Evolutionary conservation across 2,329 filamentous ascomycete genomes (phyloP).

Genomic region (Amauroascus verrucosus): DNA sequence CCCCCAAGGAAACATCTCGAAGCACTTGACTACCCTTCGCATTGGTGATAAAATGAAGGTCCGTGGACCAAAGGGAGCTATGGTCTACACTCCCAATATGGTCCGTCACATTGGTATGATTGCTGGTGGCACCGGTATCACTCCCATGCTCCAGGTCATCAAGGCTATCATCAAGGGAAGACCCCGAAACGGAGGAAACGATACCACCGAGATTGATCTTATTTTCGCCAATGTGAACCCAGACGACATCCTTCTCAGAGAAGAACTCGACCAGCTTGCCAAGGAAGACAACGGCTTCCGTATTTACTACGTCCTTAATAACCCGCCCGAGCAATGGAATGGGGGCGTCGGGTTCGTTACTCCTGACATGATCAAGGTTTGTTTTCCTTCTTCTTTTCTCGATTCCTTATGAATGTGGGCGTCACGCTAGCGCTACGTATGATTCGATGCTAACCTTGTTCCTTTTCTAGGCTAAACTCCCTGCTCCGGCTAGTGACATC

Average conservation of each 20-base stretch:
- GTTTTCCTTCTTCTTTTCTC: slow-evolving; percentile 19
- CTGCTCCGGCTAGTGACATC: slow-evolving; percentile 72
- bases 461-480: slow-evolving; percentile 44
- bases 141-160: slow-evolving; percentile 94
- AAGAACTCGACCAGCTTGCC: slow-evolving; percentile 74
- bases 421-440: background rate
- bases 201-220: slow-evolving; percentile 81
- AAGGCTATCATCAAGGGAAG: slow-evolving; percentile 79
- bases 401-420: background rate
- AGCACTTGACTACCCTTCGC: slow-evolving; percentile 71
- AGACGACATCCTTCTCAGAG: slow-evolving; percentile 85
- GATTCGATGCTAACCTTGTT: slow-evolving; percentile 17
- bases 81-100: slow-evolving; percentile 97
- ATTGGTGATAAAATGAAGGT: slow-evolving; percentile 84
- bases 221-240: slow-evolving; percentile 94
- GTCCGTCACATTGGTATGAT: slow-evolving; percentile 96
- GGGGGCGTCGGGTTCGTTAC: slow-evolving; percentile 94
- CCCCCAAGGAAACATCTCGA: slow-evolving; percentile 93
- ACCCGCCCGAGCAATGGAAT: slow-evolving; percentile 81
- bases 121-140: slow-evolving; percentile 93
- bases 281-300: slow-evolving; percentile 71
- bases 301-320: slow-evolving; percentile 93
- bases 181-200: slow-evolving; percentile 52
- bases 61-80: slow-evolving; percentile 89
- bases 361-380: slow-evolving; percentile 82